Percentiles rank a stretch among this genome's conserved stretches.
phyloP scores from a whole-genome alignment of 805 yeast species.

The Schwanniomyces sp. region DNA sequence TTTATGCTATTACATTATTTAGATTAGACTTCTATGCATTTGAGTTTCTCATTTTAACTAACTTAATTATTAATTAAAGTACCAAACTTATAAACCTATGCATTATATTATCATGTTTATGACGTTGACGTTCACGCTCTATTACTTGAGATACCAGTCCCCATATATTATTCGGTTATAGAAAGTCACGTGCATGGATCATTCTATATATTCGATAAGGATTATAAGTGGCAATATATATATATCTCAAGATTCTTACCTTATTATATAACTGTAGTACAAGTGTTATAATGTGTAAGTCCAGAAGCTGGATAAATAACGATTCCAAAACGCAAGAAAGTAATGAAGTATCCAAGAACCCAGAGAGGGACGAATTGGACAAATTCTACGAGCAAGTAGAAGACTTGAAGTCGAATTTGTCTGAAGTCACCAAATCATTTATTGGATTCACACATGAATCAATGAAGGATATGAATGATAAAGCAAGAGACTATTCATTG shows the following conservation, averaged over 20 bases:
- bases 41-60: neutral
- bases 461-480: conserved; percentile 20
- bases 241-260: neutral
- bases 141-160: neutral
- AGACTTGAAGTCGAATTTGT: conserved; percentile 22
- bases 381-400: conserved; percentile 21
- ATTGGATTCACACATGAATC: conserved; percentile 22
- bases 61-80: neutral
- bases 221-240: neutral
- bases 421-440: conserved; percentile 23
- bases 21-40: neutral
- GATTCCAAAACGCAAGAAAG: conserved; percentile 2
- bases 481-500: conserved; percentile 16
- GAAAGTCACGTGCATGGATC: neutral
- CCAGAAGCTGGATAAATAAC: conserved; percentile 2
- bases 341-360: conserved; percentile 8
- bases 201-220: neutral
- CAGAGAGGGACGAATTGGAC: conserved; percentile 17
- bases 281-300: conserved; percentile 1
- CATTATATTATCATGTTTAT: neutral
- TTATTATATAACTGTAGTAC: neutral
- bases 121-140: neutral
- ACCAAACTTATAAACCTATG: neutral
- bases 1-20: neutral
- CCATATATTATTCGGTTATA: neutral